Conservation (phyloP, 2,329 filamentous ascomycete species). For the Pezicula rhizophila region DNA sequence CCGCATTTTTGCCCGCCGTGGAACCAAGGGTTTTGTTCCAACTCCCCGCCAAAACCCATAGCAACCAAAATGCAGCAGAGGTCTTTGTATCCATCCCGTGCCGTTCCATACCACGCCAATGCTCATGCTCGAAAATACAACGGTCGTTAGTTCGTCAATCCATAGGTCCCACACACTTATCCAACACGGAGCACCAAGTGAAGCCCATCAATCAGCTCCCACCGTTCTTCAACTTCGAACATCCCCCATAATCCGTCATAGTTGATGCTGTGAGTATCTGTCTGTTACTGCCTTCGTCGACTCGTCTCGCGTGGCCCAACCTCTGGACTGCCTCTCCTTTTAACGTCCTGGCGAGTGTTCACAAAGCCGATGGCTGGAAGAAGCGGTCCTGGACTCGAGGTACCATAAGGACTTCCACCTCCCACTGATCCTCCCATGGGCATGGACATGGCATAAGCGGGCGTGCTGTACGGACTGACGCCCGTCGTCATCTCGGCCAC, state of each 20-base stretch:
- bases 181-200: too few species aligned
- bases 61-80: conserved; percentile 5
- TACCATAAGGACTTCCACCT: conserved; percentile 13
- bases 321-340: conserved; percentile 48
- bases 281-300: conserved; percentile 34
- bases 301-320: conserved; percentile 38
- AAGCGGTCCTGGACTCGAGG: conserved; percentile 36
- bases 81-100: conserved; percentile 1
- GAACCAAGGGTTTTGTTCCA: neutral
- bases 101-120: conserved; percentile 11
- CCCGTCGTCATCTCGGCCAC: conserved; percentile 60
- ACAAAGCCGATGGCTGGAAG: conserved; percentile 24
- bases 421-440: conserved; percentile 7
- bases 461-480: conserved; percentile 54
- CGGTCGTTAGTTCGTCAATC: conserved; percentile 6
- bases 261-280: too few species aligned
- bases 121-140: conserved; percentile 6
- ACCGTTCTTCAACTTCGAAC: neutral
- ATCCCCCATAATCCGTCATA: too few species aligned
- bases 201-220: neutral
- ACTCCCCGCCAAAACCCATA: conserved; percentile 7
- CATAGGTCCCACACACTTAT: too few species aligned
- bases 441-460: conserved; percentile 41
- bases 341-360: conserved; percentile 30
- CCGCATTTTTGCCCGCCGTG: neutral